Evolutionary conservation across 176 grass and related monocot genomes (phyloP).

Genomic region (Phyllostachys edulis): DNA sequence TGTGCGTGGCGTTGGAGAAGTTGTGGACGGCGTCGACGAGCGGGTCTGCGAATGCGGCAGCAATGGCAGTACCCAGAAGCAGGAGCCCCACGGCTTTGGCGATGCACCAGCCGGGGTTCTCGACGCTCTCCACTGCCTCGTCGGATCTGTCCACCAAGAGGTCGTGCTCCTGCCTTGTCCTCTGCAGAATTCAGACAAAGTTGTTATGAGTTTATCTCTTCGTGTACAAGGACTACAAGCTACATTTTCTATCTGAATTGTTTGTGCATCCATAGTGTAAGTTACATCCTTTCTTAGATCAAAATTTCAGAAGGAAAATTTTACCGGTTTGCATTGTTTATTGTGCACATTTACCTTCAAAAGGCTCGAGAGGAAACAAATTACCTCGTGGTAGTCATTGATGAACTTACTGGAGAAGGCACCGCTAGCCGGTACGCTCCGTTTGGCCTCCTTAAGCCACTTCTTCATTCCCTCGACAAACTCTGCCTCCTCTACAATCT

Average conservation of each 20-base stretch:
- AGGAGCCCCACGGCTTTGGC: constrained; percentile 62
- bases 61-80: constrained; percentile 68
- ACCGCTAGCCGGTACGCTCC: constrained; percentile 23
- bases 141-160: constrained; percentile 57
- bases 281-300: neutral
- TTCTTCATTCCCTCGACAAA: constrained; percentile 62
- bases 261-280: neutral
- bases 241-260: neutral
- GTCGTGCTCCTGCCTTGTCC: constrained; percentile 59
- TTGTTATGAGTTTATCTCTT: neutral
- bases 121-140: constrained; percentile 61
- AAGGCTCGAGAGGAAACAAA: neutral
- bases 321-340: neutral
- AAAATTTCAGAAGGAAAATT: neutral
- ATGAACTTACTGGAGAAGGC: constrained; percentile 55
- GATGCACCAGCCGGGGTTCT: constrained; percentile 60
- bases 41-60: constrained; percentile 76
- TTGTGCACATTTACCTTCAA: neutral
- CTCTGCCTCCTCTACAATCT: constrained; percentile 51
- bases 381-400: constrained; percentile 59
- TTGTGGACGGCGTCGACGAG: constrained; percentile 93
- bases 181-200: constrained; percentile 50
- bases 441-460: constrained; percentile 67
- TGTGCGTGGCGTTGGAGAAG: constrained; percentile 80
- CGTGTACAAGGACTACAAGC: neutral